Evolutionary conservation across 805 yeast species (phyloP), one percentile per base, ranked within the genome.

Genomic region (Pachysolen tannophilus): DNA sequence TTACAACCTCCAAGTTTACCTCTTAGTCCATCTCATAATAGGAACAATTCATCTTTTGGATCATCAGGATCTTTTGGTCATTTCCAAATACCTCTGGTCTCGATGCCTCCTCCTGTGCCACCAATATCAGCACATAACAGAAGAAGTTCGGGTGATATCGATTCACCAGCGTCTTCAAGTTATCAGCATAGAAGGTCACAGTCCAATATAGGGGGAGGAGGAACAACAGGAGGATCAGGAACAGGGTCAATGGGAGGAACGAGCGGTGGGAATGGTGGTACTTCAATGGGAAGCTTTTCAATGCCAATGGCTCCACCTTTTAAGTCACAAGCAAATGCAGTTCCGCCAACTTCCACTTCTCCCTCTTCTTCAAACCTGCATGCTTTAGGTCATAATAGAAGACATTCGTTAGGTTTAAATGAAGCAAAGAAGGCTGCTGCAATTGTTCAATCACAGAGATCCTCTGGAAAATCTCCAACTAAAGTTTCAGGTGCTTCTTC

Each of bases 361-460:
- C 7, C 21, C 10, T 27, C 40, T 26, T 28, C 42, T 26, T n/a
- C n/a, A n/a, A 44, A 49, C 29, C 52, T 47, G 27, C 53, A 64
- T 32, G 63, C 61, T 11, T 60, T 65, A 41, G 95, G 97, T 24
- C 98, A 90, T 54, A 63, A 69, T 28, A 77, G 98, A 62, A 76
- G 98, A 55, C 97, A 90, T 55, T 87, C 97, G 0, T 63, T 90
- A 40, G 97, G 94, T 2, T 66, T 90, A 39, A 78, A 78, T 35
- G 98, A 90, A 59, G 97, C 97, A 9, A 87, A 84, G 49, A 80
- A 80, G 46, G 97, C 97, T 6, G 98, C 98, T n/a, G 96, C 96
- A 4, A 79, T 78, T 45, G 88, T 78, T 26, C 86, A 80, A 52
- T 79, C 82, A 2, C 92, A 85, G 53, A 71, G 87, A 55, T 43